Base-by-base conservation (phyloP, 768 basidiomycete species). In the Coprinopsis sp. region DNA sequence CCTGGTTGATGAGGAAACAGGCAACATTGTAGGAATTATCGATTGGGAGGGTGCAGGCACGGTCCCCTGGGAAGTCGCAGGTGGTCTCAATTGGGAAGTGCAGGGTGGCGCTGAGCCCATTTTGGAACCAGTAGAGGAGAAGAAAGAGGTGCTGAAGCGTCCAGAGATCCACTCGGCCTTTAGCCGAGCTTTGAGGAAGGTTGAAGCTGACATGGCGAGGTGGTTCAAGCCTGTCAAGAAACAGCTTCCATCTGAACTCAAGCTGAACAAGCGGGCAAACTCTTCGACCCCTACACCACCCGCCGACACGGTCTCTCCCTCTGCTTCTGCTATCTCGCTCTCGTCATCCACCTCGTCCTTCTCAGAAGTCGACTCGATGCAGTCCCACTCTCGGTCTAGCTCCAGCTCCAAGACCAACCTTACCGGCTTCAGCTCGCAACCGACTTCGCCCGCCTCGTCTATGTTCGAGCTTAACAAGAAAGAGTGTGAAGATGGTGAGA, bases 11-110 rank as follows among this genome's bases (percentile, higher is more conserved):
- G 42, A 55, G 37, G 51, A 58, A 25, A 64, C 61, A 1, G 69
- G 69, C 7, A 67, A 71, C 51, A 69, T 71, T 38, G 61, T 69
- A 8, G 69, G 69, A 3, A 67, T 71, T 3, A 56, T 71, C 23
- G 69, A 71, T 45, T 71, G 69, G 69, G 69, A 71, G 40, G 69
- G 69, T 54, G 68, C 69, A 0, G 67, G 67, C 13, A 70, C 70
- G 2, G 70, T 71, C 11, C 70, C 70, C 10, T 71, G 70, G 70
- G 70, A 71, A 47, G 67, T 67, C 11, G 69, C 69, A 37, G 70
- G 68, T 10, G 68, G 69, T 7, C 67, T 68, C 10, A 70, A 67
- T 2, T 71, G 68, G 38, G 70, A 71, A 45, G 68, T 71, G 4
- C 68, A 67, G 2, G 70, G 68, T 2, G 64, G 70, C 40, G 67